phyloP scores from a whole-genome alignment of 2,329 filamentous ascomycete species.

The Erysiphe pisi region DNA sequence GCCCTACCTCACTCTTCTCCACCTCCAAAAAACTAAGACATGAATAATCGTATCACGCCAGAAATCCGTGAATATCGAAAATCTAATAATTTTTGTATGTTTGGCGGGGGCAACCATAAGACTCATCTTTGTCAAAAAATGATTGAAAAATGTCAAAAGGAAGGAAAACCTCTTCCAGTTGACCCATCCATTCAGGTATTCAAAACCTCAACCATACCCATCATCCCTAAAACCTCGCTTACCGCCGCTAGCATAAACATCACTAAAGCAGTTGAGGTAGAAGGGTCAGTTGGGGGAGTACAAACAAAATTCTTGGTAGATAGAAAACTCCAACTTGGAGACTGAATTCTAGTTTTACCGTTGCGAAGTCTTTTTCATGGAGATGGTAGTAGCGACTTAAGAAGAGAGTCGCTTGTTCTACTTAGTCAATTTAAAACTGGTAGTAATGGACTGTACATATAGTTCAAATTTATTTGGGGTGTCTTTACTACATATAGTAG shows the following conservation, averaged over 20 bases:
- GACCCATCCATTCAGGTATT: background rate
- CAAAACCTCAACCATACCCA: background rate
- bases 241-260: background rate
- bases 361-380: no score
- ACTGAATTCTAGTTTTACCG: no score
- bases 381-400: no score
- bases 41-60: background rate
- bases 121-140: background rate
- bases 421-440: no score
- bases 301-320: background rate
- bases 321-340: no score
- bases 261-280: background rate
- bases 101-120: background rate
- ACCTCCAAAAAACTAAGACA: no score
- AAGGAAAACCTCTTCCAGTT: background rate
- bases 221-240: background rate
- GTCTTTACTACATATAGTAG: no score
- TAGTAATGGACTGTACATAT: no score
- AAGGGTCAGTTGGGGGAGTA: background rate
- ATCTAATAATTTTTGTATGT: background rate
- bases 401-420: no score
- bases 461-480: no score
- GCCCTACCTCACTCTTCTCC: no score
- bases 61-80: background rate
- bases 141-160: background rate